A percentile compares a stretch with the other conserved stretches of the same genome.
phyloP scores from a whole-genome alignment of 2,329 filamentous ascomycete species.

The Zasmidium angulare region DNA sequence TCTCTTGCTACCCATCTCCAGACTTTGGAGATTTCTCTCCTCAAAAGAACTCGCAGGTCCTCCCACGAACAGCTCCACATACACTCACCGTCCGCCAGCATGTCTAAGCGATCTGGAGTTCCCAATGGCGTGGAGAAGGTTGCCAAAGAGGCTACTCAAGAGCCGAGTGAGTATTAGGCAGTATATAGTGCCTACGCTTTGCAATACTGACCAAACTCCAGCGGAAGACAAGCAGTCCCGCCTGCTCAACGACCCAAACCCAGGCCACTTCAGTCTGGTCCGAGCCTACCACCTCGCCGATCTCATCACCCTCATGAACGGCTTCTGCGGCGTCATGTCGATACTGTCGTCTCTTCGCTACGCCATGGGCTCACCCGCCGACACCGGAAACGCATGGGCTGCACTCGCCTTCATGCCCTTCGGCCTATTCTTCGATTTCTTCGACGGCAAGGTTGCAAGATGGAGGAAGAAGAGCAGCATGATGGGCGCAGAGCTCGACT shows the following conservation, averaged over 20 bases:
- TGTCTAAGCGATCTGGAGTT: slow-evolving; percentile 64
- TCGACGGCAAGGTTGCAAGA: slow-evolving; percentile 93
- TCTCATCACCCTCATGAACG: slow-evolving; percentile 79
- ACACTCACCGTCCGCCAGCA: slow-evolving; percentile 33
- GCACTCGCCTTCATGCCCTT: slow-evolving; percentile 88
- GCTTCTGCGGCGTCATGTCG: slow-evolving; percentile 90
- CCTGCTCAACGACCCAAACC: slow-evolving; percentile 63
- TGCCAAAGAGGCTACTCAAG: slow-evolving; percentile 36
- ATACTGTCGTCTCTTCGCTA: slow-evolving; percentile 94
- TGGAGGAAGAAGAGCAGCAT: slow-evolving; percentile 96
- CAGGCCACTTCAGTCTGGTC: slow-evolving; percentile 67
- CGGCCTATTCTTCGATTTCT: slow-evolving; percentile 94
- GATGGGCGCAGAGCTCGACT: slow-evolving; percentile 98
- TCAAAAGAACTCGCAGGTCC: neutral
- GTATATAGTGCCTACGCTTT: too few species aligned
- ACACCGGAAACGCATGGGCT: slow-evolving; percentile 71
- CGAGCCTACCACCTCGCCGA: slow-evolving; percentile 73
- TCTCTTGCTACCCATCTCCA: neutral
- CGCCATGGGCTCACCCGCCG: slow-evolving; percentile 65
- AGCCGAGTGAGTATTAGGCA: slow-evolving; percentile 45
- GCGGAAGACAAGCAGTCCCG: slow-evolving; percentile 74
- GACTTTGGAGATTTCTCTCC: neutral
- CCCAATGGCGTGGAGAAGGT: slow-evolving; percentile 51
- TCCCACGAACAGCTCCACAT: neutral
- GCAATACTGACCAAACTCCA: slow-evolving; percentile 40